Conservation (phyloP, 495 filamentous ascomycete species). For the Letharia lupina region DNA sequence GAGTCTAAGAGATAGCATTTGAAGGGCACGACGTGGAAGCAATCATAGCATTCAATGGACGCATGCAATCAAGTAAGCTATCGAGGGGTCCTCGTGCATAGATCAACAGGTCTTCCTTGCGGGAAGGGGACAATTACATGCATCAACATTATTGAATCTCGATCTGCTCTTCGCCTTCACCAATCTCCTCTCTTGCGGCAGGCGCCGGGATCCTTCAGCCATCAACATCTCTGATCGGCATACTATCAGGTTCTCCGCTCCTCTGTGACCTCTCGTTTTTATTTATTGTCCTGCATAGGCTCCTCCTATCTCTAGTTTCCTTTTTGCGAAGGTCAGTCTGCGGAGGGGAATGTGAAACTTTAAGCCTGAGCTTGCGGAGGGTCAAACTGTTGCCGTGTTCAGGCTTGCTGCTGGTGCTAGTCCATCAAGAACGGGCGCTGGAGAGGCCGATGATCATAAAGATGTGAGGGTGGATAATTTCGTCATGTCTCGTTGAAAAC, state of each 20-base stretch:
- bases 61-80: background rate
- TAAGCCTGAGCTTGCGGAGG: background rate
- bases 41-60: background rate
- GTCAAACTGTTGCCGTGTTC: background rate
- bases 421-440: background rate
- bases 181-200: background rate
- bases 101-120: background rate
- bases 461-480: background rate
- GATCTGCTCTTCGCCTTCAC: background rate
- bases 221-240: background rate
- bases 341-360: background rate
- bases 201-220: background rate
- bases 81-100: background rate
- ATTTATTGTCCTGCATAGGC: background rate
- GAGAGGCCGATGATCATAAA: too few species aligned
- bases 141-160: background rate
- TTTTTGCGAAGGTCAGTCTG: background rate
- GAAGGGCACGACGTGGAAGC: background rate
- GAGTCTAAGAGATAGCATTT: background rate
- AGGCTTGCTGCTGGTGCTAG: background rate
- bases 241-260: background rate
- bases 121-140: background rate
- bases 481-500: constrained; percentile 43
- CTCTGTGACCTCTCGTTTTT: background rate
- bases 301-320: background rate